Evolutionary conservation across 768 basidiomycete species (phyloP).

Genomic region (Krasilnikovozyma curviuscula): DNA sequence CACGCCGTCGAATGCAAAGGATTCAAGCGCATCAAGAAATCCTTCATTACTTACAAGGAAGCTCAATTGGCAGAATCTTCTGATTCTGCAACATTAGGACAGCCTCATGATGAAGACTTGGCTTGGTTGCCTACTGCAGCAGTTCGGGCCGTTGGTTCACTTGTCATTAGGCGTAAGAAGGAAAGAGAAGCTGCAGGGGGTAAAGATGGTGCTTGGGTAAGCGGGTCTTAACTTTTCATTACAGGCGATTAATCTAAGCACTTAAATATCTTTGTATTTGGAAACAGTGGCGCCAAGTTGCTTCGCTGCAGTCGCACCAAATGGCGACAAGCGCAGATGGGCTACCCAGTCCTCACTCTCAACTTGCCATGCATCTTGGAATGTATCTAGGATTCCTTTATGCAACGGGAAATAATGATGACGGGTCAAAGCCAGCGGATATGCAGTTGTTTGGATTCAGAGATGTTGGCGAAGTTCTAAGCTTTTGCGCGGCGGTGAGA

Average conservation of each 20-base stretch:
- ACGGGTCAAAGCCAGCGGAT: not conserved
- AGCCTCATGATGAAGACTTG: conserved; percentile 3
- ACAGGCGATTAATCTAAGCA: not conserved
- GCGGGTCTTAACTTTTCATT: not conserved
- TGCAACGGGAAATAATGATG: not conserved
- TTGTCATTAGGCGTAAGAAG: conserved; percentile 47
- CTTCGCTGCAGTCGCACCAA: conserved; percentile 2
- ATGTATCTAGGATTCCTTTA: conserved; percentile 1
- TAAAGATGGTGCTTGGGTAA: conserved; percentile 12
- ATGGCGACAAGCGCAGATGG: not conserved
- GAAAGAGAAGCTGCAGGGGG: conserved; percentile 32
- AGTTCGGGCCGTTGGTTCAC: conserved; percentile 54
- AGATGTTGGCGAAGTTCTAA: conserved; percentile 1
- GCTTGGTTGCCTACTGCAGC: conserved; percentile 45
- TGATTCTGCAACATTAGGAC: not conserved
- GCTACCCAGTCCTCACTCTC: not conserved
- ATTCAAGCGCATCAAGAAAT: conserved; percentile 37
- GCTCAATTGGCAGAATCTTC: conserved; percentile 14
- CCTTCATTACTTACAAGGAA: conserved; percentile 31
- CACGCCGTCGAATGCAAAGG: conserved; percentile 44
- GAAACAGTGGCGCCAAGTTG: conserved; percentile 1
- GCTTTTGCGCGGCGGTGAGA: too few relatives aligned
- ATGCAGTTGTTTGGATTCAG: conserved; percentile 4
- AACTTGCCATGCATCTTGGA: conserved; percentile 2
- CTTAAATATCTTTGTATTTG: too few relatives aligned